Base-by-base conservation (phyloP, 2,329 filamentous ascomycete genomes). In the Colletotrichum cordylinicola region DNA sequence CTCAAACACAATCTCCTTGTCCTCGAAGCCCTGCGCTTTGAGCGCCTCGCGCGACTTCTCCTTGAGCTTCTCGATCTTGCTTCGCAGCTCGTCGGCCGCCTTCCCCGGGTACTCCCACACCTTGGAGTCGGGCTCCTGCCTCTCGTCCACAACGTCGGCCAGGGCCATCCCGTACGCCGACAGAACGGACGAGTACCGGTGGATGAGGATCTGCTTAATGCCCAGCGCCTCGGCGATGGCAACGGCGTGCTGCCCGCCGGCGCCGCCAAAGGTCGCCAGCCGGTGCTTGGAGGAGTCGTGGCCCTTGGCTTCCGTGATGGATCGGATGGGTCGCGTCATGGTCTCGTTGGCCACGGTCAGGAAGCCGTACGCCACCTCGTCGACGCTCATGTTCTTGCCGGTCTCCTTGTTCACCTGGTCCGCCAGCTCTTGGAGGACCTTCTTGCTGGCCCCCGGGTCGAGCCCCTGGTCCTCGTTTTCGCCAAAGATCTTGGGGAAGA, bases 401-500 rank as follows among this genome's bases (percentile, higher is more conserved):
- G 93, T 90, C 82, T 98, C 95, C 39, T 88, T 87, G 79, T 98
- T 97, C 81, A 98, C 94, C 80, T 95, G 89, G 52, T 94, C 90
- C 0, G 95, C 92, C 12, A 98, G 87, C 79, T 96, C 92, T 77
- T 94, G 89, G 76, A 98, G 94, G 1, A 95, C 90, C 79, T 91
- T 92, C 82, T 92, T 90, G 80, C 95, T 98, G 1, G 94, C 94
- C 72, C 94, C 90, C 2, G 91, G 87, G 81, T 98, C 96, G 2
- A 98, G 85, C 0, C 93, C 93, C 82, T 97, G 91, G 73, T 98
- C 90, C 82, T 98, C 96, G 60, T 96, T 94, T 83, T 95, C 94
- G 61, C 96, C 96, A 80, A 98, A 98, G 75, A 98, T 98, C 83
- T 96, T 96, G 1, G 96, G 96, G 81, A 98, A 98, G 87, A 97